Conservation (phyloP, 2,329 filamentous ascomycete species). For the Colletotrichum spaethianum region DNA sequence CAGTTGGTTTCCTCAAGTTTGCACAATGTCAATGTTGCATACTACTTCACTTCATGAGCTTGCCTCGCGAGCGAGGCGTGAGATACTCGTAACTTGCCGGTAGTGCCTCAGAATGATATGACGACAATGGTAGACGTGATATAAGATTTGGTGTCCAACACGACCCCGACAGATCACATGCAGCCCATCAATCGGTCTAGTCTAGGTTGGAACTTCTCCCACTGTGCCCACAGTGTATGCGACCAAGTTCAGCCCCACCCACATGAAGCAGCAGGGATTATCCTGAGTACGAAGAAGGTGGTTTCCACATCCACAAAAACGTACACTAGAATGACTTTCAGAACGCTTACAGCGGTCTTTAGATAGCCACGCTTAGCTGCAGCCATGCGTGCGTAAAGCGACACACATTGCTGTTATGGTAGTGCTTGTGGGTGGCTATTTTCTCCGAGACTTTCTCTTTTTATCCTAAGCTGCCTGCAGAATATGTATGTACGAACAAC, state of each 20-base stretch:
- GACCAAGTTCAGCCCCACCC: constrained; percentile 7
- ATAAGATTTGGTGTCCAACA: background rate
- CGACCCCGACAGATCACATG: background rate
- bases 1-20: background rate
- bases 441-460: no score
- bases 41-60: background rate
- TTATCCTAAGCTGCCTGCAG: background rate
- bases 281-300: no score
- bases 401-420: no score
- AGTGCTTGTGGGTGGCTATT: no score
- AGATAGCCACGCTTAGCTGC: no score
- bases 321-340: no score
- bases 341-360: no score
- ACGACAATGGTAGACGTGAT: background rate
- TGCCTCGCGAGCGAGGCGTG: no score
- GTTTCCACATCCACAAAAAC: no score
- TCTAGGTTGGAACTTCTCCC: background rate
- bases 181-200: background rate
- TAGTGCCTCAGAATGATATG: background rate
- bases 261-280: constrained; percentile 1
- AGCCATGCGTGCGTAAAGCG: no score
- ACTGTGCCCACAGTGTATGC: background rate
- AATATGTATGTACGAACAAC: background rate
- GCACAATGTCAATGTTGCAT: background rate
- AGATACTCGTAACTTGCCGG: no score